Evolutionary conservation across 2,329 filamentous ascomycete genomes (phyloP).

Genomic region (Immersiporthe knoxdaviesiana): DNA sequence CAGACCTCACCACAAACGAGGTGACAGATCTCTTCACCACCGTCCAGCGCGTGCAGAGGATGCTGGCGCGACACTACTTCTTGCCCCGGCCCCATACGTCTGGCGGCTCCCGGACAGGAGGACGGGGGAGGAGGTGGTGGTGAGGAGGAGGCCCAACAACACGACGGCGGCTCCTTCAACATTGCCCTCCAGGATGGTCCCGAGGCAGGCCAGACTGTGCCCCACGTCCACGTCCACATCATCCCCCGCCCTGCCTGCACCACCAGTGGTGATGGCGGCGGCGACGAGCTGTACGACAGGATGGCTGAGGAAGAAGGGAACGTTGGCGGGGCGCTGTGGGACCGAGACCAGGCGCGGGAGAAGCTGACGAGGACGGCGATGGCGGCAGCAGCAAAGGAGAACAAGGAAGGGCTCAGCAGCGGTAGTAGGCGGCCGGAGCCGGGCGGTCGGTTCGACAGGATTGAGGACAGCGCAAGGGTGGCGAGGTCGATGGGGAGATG

Average conservation of each 20-base stretch:
- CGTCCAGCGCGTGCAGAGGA: slow-evolving; percentile 79
- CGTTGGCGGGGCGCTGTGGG: slow-evolving; percentile 71
- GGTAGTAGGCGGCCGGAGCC: slow-evolving; percentile 44
- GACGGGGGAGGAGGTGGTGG: too few species aligned
- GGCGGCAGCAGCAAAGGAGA: not conserved
- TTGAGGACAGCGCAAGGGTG: slow-evolving; percentile 72
- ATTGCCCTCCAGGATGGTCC: slow-evolving; percentile 92
- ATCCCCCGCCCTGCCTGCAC: slow-evolving; percentile 67
- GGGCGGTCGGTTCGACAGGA: slow-evolving; percentile 63
- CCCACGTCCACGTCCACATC: slow-evolving; percentile 91
- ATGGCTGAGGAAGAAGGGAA: slow-evolving; percentile 87
- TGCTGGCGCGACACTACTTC: slow-evolving; percentile 67
- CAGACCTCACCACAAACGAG: slow-evolving; percentile 73
- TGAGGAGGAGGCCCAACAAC: too few species aligned
- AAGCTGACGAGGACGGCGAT: too few species aligned
- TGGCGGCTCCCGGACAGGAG: too few species aligned
- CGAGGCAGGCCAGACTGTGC: slow-evolving; percentile 90
- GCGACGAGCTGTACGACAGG: slow-evolving; percentile 78
- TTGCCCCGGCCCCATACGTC: too few species aligned
- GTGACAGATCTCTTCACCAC: slow-evolving; percentile 83
- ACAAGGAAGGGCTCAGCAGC: not conserved
- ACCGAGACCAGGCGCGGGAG: slow-evolving; percentile 43
- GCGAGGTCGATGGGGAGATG: slow-evolving; percentile 77
- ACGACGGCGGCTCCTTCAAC: slow-evolving; percentile 70
- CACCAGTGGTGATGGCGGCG: too few species aligned